Conservation (phyloP, 495 filamentous ascomycete genomes). For the Mycothermus thermophilus region DNA sequence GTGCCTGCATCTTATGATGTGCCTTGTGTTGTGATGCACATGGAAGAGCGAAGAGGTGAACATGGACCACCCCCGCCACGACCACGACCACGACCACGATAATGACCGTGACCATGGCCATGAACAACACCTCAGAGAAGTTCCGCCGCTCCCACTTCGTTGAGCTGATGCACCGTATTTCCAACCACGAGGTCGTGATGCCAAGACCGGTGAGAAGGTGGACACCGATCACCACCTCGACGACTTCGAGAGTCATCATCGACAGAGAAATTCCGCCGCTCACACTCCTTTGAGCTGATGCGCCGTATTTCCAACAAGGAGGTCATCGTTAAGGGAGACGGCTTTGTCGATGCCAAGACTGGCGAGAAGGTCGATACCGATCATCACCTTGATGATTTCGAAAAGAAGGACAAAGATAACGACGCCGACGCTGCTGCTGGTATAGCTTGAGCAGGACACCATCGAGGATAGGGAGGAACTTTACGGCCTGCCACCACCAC, state of each 20-base stretch:
- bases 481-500: too few relatives aligned
- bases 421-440: conserved; percentile 25
- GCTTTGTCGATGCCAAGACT: conserved; percentile 22
- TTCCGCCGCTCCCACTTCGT: conserved; percentile 33
- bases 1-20: too few relatives aligned
- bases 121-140: conserved; percentile 24
- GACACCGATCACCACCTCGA: conserved; percentile 8
- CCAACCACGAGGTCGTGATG: conserved; percentile 24
- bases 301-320: conserved; percentile 25
- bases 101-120: too few relatives aligned
- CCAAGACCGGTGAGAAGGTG: conserved; percentile 14
- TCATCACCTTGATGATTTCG: conserved; percentile 7
- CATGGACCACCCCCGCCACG: conserved; percentile 7
- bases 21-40: too few relatives aligned
- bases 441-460: too few relatives aligned
- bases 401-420: conserved; percentile 24
- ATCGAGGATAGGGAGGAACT: too few relatives aligned
- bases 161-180: conserved; percentile 30
- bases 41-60: conserved; percentile 14
- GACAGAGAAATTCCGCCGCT: conserved; percentile 31
- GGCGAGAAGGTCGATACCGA: conserved; percentile 12
- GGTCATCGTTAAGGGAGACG: conserved; percentile 25
- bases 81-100: conserved; percentile 11
- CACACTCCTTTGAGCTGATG: conserved; percentile 31
- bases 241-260: conserved; percentile 10